Percentiles rank a stretch among this genome's conserved stretches.
These are phyloP conservation scores for Cardiospermum halicacabum DNA, from an alignment of 345 rosid species.

Conservation along the genomic window DNA sequence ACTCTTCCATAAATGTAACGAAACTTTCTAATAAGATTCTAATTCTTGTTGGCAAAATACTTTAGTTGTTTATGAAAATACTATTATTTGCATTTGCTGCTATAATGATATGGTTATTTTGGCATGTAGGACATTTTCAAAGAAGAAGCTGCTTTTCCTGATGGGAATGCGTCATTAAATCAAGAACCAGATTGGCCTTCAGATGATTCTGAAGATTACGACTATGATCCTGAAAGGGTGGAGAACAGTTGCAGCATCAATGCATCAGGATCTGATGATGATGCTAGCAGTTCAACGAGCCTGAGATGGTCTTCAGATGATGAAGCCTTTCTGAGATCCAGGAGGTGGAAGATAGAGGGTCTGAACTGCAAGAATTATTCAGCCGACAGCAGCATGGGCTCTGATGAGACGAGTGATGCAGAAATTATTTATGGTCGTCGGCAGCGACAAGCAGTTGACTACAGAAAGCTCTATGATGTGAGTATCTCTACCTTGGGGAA, in stretches of 20 bases:
- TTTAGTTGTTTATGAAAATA: constrained; percentile 11
- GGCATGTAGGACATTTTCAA: constrained; percentile 70
- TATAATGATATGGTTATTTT: constrained; percentile 14
- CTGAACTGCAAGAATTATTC: constrained; percentile 22
- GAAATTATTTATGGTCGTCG: constrained; percentile 69
- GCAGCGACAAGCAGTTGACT: constrained; percentile 77
- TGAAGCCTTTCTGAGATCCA: constrained; percentile 47
- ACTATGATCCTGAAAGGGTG: constrained; percentile 77
- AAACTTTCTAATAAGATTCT: background rate
- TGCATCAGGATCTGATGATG: constrained; percentile 44
- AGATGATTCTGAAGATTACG: constrained; percentile 91
- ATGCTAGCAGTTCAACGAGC: constrained; percentile 55
- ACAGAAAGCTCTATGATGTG: constrained; percentile 78
- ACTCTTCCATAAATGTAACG: background rate
- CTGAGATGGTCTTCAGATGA: constrained; percentile 77
- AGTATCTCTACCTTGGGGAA: constrained; percentile 27
- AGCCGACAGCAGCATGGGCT: constrained; percentile 41
- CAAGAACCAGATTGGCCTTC: constrained; percentile 90
- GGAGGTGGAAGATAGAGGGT: constrained; percentile 30
- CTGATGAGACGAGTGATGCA: constrained; percentile 54
- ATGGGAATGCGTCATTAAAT: constrained; percentile 43
- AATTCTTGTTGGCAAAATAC: background rate
- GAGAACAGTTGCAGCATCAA: constrained; percentile 38
- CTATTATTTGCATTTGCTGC: constrained; percentile 6
- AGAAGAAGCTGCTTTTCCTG: constrained; percentile 69